These are phyloP conservation scores for Penicillium maclennaniae DNA, from an alignment of 495 filamentous ascomycete genomes.

Conservation along the genomic window DNA sequence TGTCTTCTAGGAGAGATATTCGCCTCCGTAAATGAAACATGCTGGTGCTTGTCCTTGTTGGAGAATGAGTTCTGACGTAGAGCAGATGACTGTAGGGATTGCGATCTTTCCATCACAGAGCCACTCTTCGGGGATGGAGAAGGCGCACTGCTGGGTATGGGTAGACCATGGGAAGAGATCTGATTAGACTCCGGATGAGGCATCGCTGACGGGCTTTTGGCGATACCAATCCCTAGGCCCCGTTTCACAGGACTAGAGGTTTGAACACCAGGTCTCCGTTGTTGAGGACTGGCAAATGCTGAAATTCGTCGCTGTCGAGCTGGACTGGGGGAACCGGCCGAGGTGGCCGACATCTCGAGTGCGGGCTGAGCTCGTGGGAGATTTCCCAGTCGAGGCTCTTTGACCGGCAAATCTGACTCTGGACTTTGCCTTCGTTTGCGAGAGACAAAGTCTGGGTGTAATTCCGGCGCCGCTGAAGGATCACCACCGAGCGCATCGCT, in stretches of 20 bases:
- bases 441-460: neutral
- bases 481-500: conserved; percentile 1
- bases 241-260: neutral
- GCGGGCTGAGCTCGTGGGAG: neutral
- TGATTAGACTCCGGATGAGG: conserved; percentile 5
- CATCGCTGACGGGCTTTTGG: conserved; percentile 20
- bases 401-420: conserved; percentile 18
- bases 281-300: conserved; percentile 21
- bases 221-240: conserved; percentile 33
- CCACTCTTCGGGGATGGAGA: too few species aligned
- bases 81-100: neutral
- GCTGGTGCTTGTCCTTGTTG: neutral
- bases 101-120: conserved; percentile 5
- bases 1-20: neutral
- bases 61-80: neutral
- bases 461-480: neutral
- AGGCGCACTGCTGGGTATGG: conserved; percentile 1
- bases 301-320: conserved; percentile 13
- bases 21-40: neutral
- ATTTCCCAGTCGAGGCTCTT: conserved; percentile 25
- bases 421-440: conserved; percentile 29
- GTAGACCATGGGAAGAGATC: neutral
- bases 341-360: neutral
- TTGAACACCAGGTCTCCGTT: conserved; percentile 17
- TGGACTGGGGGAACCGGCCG: neutral